A percentile compares a stretch with the other conserved stretches of the same genome.
phyloP scores from a whole-genome alignment of 768 basidiomycete species.

The Naganishia onofrii region DNA sequence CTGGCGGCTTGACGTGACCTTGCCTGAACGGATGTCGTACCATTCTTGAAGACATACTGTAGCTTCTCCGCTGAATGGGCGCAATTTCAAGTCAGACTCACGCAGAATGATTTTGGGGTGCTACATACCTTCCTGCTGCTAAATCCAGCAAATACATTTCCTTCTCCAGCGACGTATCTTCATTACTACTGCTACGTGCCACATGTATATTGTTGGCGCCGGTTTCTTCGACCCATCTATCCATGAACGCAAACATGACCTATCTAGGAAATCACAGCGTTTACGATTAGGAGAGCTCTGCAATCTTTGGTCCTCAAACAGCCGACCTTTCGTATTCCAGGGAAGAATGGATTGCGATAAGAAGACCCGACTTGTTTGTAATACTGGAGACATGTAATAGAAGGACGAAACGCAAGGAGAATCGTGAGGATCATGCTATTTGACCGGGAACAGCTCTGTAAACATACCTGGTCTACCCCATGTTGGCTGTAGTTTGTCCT shows the following conservation, averaged over 20 bases:
- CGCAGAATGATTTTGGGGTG: background rate
- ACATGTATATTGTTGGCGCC: slow-evolving; percentile 49
- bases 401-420: background rate
- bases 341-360: slow-evolving; percentile 72
- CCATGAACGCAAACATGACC: slow-evolving; percentile 47
- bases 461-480: slow-evolving; percentile 63
- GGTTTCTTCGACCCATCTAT: slow-evolving; percentile 51
- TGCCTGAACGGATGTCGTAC: slow-evolving; percentile 54
- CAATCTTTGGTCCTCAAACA: slow-evolving; percentile 56
- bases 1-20: slow-evolving; percentile 13
- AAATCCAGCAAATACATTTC: slow-evolving; percentile 60
- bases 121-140: slow-evolving; percentile 56
- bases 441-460: background rate
- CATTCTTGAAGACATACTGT: slow-evolving; percentile 64
- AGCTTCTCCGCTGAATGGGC: slow-evolving; percentile 61
- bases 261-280: slow-evolving; percentile 26
- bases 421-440: background rate
- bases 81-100: slow-evolving; percentile 5
- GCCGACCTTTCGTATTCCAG: slow-evolving; percentile 61
- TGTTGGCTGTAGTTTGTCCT: slow-evolving; percentile 58
- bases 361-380: slow-evolving; percentile 65
- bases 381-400: slow-evolving; percentile 55
- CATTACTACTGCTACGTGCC: slow-evolving; percentile 43
- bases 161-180: slow-evolving; percentile 26
- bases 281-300: background rate